These are phyloP conservation scores for Udeniomyces megalosporus DNA, from an alignment of 768 basidiomycete genomes.

Conservation along the genomic window DNA sequence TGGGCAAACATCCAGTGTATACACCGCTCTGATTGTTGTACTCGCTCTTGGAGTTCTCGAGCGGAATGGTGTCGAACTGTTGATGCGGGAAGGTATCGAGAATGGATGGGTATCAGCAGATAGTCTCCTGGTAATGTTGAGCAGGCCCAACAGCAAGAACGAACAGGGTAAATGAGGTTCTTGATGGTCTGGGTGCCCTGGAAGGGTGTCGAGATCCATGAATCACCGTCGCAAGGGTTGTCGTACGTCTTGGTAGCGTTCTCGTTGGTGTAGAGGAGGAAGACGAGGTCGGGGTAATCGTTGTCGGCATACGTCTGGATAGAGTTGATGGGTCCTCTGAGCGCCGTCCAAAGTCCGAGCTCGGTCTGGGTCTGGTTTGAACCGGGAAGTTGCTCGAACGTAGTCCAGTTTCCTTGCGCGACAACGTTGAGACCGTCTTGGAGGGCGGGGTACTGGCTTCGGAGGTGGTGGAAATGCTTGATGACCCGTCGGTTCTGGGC, in stretches of 20 bases:
- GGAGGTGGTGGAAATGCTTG: conserved; percentile 54
- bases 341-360: conserved; percentile 73
- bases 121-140: too few species aligned
- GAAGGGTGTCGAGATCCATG: conserved; percentile 72
- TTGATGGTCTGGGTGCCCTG: conserved; percentile 42
- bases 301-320: too few species aligned
- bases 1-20: conserved; percentile 56
- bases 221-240: conserved; percentile 40
- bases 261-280: conserved; percentile 74
- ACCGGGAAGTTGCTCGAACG: conserved; percentile 59
- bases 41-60: conserved; percentile 50
- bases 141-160: neutral
- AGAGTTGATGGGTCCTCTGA: conserved; percentile 44
- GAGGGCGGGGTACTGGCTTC: conserved; percentile 49
- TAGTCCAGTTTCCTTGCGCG: conserved; percentile 71
- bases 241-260: conserved; percentile 53
- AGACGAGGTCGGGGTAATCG: conserved; percentile 42
- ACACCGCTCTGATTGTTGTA: conserved; percentile 44
- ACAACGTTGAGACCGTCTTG: conserved; percentile 80
- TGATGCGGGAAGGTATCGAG: neutral
- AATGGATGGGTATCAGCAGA: too few species aligned
- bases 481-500: conserved; percentile 57
- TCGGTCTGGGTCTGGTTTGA: conserved; percentile 67
- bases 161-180: conserved; percentile 58
- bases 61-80: conserved; percentile 52